phyloP scores from a whole-genome alignment of 1,284 basidiomycete genomes.

The Pulchroboletus neoregius region DNA sequence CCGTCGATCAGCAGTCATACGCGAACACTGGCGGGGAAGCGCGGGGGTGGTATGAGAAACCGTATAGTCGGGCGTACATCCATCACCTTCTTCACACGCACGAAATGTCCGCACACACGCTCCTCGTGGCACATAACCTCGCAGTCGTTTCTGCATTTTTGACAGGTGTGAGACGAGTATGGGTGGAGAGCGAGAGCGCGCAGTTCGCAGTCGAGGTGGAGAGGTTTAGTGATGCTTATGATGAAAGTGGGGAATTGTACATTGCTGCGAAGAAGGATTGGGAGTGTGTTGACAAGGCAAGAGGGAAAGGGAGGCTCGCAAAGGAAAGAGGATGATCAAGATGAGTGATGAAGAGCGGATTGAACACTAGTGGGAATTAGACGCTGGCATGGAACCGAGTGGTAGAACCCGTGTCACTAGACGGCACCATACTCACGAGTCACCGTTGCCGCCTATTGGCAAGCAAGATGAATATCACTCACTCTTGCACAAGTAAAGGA shows the following conservation, averaged over 20 bases:
- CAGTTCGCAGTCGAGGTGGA: constrained; percentile 47
- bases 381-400: neutral
- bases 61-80: constrained; percentile 67
- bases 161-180: constrained; percentile 46
- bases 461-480: neutral
- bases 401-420: neutral
- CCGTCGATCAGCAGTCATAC: constrained; percentile 37
- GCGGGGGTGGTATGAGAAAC: constrained; percentile 17
- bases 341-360: neutral
- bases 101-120: constrained; percentile 77
- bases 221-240: constrained; percentile 50
- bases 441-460: neutral
- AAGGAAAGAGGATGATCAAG: constrained; percentile 14
- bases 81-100: constrained; percentile 83
- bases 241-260: constrained; percentile 45
- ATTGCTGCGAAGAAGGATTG: constrained; percentile 52
- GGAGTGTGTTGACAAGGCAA: constrained; percentile 50
- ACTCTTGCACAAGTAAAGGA: neutral
- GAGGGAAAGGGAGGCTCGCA: constrained; percentile 30
- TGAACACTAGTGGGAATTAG: neutral
- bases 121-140: constrained; percentile 73
- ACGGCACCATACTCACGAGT: neutral
- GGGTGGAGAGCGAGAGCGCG: constrained; percentile 26
- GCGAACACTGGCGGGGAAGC: neutral
- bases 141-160: constrained; percentile 64